A percentile compares a stretch with the other conserved stretches of the same genome.
Evolutionary conservation across 148 eudicot genomes (phyloP).

Genomic region (Linanthus parryae): DNA sequence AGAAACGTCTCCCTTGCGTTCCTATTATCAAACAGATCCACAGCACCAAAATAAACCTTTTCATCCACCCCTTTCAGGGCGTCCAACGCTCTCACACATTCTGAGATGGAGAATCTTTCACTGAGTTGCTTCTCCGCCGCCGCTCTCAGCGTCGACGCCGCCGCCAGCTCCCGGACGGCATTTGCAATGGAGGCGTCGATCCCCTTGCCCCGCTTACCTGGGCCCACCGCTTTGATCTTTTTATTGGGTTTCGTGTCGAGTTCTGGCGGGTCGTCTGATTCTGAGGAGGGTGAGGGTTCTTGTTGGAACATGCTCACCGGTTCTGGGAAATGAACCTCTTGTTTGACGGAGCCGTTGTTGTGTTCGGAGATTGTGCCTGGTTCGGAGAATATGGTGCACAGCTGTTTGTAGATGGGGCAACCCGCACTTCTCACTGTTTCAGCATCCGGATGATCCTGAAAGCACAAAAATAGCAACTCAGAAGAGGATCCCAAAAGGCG

Average conservation of each 20-base stretch:
- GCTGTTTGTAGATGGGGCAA: slow-evolving; percentile 61
- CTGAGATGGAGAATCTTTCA: slow-evolving; percentile 41
- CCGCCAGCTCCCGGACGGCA: slow-evolving; percentile 67
- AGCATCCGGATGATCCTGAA: slow-evolving; percentile 77
- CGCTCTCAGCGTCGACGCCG: slow-evolving; percentile 61
- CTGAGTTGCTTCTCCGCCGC: slow-evolving; percentile 35
- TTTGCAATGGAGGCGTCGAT: slow-evolving; percentile 46
- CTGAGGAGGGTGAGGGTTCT: slow-evolving; percentile 39
- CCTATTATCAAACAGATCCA: slow-evolving; percentile 49
- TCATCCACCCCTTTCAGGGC: slow-evolving; percentile 40
- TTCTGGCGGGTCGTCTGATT: slow-evolving; percentile 39
- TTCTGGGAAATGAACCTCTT: slow-evolving; percentile 20
- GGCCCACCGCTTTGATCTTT: slow-evolving; percentile 3
- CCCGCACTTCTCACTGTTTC: slow-evolving; percentile 52
- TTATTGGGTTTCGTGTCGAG: slow-evolving; percentile 21
- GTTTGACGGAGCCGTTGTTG: slow-evolving; percentile 20
- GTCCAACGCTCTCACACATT: slow-evolving; percentile 56
- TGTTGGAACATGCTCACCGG: slow-evolving; percentile 23
- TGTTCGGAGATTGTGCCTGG: slow-evolving; percentile 20
- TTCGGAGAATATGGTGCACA: slow-evolving; percentile 47
- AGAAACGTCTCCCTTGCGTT: slow-evolving; percentile 56
- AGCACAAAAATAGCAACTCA: slow-evolving; percentile 1
- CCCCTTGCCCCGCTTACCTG: slow-evolving; percentile 35
- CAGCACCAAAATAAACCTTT: slow-evolving; percentile 47
- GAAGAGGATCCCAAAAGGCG: neutral